Evolutionary conservation across 208 protist species (phyloP).

Genomic region (Acanthamoeba triangularis): DNA sequence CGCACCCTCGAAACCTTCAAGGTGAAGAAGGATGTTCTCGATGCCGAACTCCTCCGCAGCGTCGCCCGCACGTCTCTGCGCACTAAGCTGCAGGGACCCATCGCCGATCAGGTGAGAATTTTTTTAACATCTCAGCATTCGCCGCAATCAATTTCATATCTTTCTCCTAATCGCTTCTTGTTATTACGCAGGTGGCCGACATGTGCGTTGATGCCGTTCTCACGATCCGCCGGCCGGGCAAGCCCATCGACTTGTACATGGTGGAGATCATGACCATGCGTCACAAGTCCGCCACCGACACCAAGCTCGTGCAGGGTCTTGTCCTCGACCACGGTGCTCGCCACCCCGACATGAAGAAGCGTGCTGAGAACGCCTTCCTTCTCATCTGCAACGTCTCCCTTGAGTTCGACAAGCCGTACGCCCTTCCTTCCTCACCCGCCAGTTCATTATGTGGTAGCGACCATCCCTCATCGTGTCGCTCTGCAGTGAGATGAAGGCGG

Average conservation of each 20-base stretch:
- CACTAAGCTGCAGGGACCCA: constrained; percentile 96
- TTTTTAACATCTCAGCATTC: not conserved
- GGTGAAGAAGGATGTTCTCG: constrained; percentile 84
- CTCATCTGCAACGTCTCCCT: constrained; percentile 99
- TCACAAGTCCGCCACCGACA: constrained; percentile 97
- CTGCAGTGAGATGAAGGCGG: constrained; percentile 97
- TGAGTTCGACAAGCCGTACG: constrained; percentile 99
- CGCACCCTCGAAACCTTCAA: constrained; percentile 92
- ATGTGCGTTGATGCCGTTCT: constrained; percentile 98
- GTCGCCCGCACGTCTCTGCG: constrained; percentile 97
- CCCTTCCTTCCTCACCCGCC: constrained; percentile 1
- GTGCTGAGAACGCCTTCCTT: constrained; percentile 97
- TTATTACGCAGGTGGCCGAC: constrained; percentile 93
- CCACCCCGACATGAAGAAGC: constrained; percentile 99
- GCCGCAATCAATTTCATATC: not conserved
- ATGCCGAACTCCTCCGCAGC: constrained; percentile 96
- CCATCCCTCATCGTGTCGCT: constrained; percentile 45
- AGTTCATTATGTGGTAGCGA: not conserved
- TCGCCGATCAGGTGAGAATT: constrained; percentile 91
- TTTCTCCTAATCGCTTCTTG: not conserved
- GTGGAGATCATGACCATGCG: constrained; percentile 99
- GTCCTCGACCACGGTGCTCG: constrained; percentile 99
- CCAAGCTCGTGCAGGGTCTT: constrained; percentile 98
- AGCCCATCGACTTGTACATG: constrained; percentile 99
- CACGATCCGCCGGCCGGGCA: constrained; percentile 92